Evolutionary conservation across 2,329 filamentous ascomycete genomes (phyloP).

Genomic region (Alternaria rosae): DNA sequence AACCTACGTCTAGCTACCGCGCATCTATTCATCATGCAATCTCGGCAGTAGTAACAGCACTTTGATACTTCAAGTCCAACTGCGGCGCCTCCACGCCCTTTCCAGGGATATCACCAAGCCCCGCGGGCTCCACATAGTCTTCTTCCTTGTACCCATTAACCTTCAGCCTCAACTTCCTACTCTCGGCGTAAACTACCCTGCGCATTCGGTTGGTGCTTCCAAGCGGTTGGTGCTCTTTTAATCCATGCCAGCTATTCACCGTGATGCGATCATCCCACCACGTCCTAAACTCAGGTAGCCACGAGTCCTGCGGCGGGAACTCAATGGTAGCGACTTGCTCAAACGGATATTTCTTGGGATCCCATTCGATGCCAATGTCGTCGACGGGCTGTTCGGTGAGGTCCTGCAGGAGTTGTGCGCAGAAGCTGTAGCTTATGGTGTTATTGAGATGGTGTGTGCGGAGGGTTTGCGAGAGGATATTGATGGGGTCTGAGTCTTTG

Average conservation of each 20-base stretch:
- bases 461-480: constrained; percentile 33
- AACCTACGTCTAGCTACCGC: not conserved
- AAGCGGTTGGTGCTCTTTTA: constrained; percentile 50
- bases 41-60: constrained; percentile 25
- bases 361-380: constrained; percentile 53
- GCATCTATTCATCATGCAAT: not conserved
- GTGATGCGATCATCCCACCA: constrained; percentile 54
- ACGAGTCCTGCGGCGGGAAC: constrained; percentile 51
- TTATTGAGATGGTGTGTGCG: constrained; percentile 25
- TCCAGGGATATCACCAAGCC: constrained; percentile 47
- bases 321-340: constrained; percentile 55
- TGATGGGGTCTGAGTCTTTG: constrained; percentile 35
- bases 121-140: constrained; percentile 50
- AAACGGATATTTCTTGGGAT: constrained; percentile 57
- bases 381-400: constrained; percentile 54
- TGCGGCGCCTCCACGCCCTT: constrained; percentile 25
- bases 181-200: constrained; percentile 52
- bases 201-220: constrained; percentile 53
- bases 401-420: constrained; percentile 58
- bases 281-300: constrained; percentile 51
- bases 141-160: constrained; percentile 48
- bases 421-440: constrained; percentile 45
- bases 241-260: constrained; percentile 51
- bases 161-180: constrained; percentile 49
- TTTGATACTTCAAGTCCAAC: constrained; percentile 24